A percentile compares a stretch with the other conserved stretches of the same genome.
These are phyloP conservation scores for Pestalotiopsis sp. DNA, from an alignment of 2,329 filamentous ascomycete species.

Conservation along the genomic window DNA sequence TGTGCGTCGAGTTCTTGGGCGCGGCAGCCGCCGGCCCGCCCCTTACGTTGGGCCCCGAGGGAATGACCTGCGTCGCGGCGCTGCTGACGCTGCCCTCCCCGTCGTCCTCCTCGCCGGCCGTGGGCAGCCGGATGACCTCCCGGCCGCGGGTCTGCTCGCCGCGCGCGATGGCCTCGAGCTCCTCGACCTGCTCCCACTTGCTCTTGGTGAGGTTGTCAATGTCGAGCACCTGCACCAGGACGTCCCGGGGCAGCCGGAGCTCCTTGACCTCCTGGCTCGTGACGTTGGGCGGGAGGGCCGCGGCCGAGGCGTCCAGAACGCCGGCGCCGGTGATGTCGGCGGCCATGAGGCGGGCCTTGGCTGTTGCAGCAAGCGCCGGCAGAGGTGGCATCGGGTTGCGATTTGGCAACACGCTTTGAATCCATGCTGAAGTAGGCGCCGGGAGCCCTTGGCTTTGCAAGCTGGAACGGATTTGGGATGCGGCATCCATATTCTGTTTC, in stretches of 20 bases:
- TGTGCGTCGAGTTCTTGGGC: slow-evolving; percentile 66
- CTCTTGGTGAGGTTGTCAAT: slow-evolving; percentile 81
- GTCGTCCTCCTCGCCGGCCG: slow-evolving; percentile 45
- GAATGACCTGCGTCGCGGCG: slow-evolving; percentile 20
- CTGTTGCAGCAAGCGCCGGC: slow-evolving; percentile 75
- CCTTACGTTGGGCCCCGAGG: slow-evolving; percentile 12
- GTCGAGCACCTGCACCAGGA: slow-evolving; percentile 82
- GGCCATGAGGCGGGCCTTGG: slow-evolving; percentile 77
- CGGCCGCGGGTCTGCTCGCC: slow-evolving; percentile 76
- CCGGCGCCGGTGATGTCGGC: slow-evolving; percentile 71
- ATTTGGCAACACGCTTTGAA: slow-evolving; percentile 62
- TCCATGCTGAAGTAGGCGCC: slow-evolving; percentile 58
- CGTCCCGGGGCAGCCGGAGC: slow-evolving; percentile 57
- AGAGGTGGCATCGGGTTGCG: slow-evolving; percentile 63
- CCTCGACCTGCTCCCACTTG: slow-evolving; percentile 86
- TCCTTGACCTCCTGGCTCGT: slow-evolving; percentile 57
- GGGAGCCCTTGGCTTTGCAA: slow-evolving; percentile 58
- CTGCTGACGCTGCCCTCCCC: slow-evolving; percentile 47
- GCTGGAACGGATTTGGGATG: slow-evolving; percentile 53
- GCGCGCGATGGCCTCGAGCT: slow-evolving; percentile 71
- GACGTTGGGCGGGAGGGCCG: slow-evolving; percentile 57
- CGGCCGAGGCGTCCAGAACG: slow-evolving; percentile 45
- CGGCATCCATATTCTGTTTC: slow-evolving; percentile 4
- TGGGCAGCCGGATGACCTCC: slow-evolving; percentile 74
- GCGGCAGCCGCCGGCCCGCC: slow-evolving; percentile 20